These are phyloP conservation scores for Dothistroma pini DNA, from an alignment of 2,329 filamentous ascomycete species.

Conservation along the genomic window DNA sequence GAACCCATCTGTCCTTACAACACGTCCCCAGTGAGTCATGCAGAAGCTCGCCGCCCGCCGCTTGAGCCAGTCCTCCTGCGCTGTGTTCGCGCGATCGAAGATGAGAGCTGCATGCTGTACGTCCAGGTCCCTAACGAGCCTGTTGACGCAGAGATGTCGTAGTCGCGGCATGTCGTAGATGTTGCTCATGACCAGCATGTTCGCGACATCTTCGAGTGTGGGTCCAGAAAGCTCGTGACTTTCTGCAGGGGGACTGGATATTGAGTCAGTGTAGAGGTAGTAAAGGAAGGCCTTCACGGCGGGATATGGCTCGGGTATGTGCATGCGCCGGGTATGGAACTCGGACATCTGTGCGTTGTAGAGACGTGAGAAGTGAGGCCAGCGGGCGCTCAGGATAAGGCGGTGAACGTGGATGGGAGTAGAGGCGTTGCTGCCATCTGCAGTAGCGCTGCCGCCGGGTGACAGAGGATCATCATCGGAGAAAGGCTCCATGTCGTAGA, in stretches of 20 bases:
- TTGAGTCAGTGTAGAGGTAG: slow-evolving; percentile 95
- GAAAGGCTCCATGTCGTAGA: slow-evolving; percentile 54
- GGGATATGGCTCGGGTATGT: slow-evolving; percentile 92
- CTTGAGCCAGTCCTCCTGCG: slow-evolving; percentile 90
- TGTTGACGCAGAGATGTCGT: slow-evolving; percentile 83
- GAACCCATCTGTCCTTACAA: slow-evolving; percentile 87
- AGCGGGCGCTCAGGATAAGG: slow-evolving; percentile 88
- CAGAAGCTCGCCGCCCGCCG: slow-evolving; percentile 84
- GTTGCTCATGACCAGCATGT: slow-evolving; percentile 94
- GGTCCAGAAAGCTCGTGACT: slow-evolving; percentile 41
- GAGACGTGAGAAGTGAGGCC: slow-evolving; percentile 92
- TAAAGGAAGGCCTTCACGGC: slow-evolving; percentile 93
- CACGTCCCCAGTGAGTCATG: slow-evolving; percentile 88
- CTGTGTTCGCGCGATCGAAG: slow-evolving; percentile 89
- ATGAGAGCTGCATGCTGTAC: slow-evolving; percentile 93
- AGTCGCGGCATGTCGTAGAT: slow-evolving; percentile 96
- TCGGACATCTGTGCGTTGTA: slow-evolving; percentile 96
- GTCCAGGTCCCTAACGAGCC: slow-evolving; percentile 84
- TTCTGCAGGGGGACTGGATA: slow-evolving; percentile 43
- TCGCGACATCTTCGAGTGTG: slow-evolving; percentile 77
- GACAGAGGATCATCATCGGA: slow-evolving; percentile 51
- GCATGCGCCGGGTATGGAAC: slow-evolving; percentile 95
- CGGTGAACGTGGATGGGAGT: slow-evolving; percentile 90
- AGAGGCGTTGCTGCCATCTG: slow-evolving; percentile 53
- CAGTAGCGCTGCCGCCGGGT: slow-evolving; percentile 12